Evolutionary conservation across 371 early-diverging fungal genomes (phyloP).

Genomic region (Zychaea mexicana): DNA sequence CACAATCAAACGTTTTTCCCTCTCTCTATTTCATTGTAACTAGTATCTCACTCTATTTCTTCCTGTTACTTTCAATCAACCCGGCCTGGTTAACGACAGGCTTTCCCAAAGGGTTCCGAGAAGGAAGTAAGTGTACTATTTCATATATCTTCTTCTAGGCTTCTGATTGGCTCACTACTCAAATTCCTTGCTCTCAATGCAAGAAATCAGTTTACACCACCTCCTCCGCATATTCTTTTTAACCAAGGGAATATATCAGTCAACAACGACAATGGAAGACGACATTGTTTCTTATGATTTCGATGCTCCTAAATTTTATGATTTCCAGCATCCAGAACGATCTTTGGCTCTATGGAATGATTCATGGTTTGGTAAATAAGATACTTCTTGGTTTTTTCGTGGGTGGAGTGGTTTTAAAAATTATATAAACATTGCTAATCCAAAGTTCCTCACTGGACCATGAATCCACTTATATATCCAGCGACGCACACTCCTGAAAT

Average conservation of each 20-base stretch:
- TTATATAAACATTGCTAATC: not conserved
- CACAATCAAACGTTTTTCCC: too few relatives aligned
- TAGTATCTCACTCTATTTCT: too few relatives aligned
- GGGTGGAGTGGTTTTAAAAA: not conserved
- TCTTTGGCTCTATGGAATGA: not conserved
- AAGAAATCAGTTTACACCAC: not conserved
- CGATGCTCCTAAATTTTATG: slow-evolving; percentile 8
- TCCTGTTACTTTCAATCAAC: too few relatives aligned
- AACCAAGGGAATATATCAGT: not conserved
- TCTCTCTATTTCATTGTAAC: too few relatives aligned
- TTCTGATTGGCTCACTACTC: too few relatives aligned
- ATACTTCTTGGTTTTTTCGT: not conserved
- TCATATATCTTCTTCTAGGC: too few relatives aligned
- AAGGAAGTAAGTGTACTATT: too few relatives aligned
- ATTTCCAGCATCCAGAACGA: slow-evolving; percentile 1
- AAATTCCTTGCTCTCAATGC: too few relatives aligned
- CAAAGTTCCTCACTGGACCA: too few relatives aligned
- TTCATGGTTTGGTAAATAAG: slow-evolving; percentile 5
- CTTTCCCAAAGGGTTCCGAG: too few relatives aligned
- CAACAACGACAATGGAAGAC: not conserved
- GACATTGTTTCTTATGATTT: not conserved
- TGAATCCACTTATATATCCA: too few relatives aligned
- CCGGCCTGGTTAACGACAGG: too few relatives aligned
- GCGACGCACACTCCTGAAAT: not conserved
- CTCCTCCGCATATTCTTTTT: not conserved